Conservation (phyloP, 805 yeast species). For the Yarrowia bubula region DNA sequence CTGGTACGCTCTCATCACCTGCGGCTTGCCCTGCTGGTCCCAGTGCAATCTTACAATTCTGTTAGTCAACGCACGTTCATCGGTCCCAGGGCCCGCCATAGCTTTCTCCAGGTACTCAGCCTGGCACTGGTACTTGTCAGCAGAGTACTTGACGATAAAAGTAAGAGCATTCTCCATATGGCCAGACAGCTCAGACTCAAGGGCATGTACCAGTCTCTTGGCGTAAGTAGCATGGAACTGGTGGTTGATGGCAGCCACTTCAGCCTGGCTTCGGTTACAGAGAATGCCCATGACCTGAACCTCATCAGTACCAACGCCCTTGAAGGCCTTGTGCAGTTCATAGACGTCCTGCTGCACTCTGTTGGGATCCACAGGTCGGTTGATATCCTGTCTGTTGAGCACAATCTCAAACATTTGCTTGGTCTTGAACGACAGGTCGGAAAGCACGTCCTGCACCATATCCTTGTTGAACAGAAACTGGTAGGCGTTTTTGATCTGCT, state of each 20-base stretch:
- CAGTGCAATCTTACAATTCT: constrained; percentile 32
- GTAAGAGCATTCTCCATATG: constrained; percentile 33
- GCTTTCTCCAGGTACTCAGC: constrained; percentile 32
- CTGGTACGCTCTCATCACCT: constrained; percentile 30
- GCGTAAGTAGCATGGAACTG: constrained; percentile 28
- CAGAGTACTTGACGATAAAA: constrained; percentile 31
- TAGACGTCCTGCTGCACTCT: constrained; percentile 30
- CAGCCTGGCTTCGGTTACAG: constrained; percentile 30
- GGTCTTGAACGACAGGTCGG: constrained; percentile 33
- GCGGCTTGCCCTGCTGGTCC: constrained; percentile 29
- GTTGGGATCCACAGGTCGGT: constrained; percentile 15
- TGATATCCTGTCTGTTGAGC: constrained; percentile 29
- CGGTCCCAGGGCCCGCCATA: constrained; percentile 34
- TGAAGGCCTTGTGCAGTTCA: constrained; percentile 30
- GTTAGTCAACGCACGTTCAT: constrained; percentile 31
- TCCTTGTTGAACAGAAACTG: constrained; percentile 28
- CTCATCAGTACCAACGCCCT: constrained; percentile 33
- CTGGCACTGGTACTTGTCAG: constrained; percentile 28
- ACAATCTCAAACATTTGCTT: constrained; percentile 31
- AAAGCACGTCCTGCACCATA: constrained; percentile 30
- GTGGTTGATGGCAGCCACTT: constrained; percentile 29
- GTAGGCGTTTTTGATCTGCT: constrained; percentile 31
- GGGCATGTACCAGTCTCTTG: constrained; percentile 29
- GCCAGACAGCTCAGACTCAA: constrained; percentile 32
- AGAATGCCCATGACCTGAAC: constrained; percentile 31